Conservation (phyloP, 2,329 filamentous ascomycete genomes). For the Neonectria coccinea region DNA sequence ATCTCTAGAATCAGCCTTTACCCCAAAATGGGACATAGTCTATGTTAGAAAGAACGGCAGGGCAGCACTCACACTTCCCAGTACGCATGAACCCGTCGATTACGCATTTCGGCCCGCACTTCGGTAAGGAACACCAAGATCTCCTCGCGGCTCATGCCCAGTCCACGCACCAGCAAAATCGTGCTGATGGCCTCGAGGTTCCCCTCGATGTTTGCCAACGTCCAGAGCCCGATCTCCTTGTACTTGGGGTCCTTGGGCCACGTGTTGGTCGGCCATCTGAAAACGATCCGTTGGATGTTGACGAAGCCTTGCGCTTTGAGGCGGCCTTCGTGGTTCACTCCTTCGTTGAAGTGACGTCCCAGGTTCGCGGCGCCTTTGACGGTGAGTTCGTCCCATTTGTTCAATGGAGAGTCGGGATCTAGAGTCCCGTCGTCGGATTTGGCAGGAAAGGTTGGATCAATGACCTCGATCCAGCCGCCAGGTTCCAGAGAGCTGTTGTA, state of each 20-base stretch:
- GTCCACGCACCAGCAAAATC: slow-evolving; percentile 13
- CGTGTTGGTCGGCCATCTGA: slow-evolving; percentile 30
- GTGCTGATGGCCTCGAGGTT: slow-evolving; percentile 25
- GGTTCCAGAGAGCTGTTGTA: slow-evolving; percentile 20
- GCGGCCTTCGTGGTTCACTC: slow-evolving; percentile 20
- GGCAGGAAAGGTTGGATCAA: slow-evolving; percentile 33
- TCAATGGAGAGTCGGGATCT: slow-evolving; percentile 1
- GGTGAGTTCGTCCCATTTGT: slow-evolving; percentile 32
- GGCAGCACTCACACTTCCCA: slow-evolving; percentile 32
- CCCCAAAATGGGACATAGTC: too few relatives aligned
- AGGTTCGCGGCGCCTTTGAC: slow-evolving; percentile 23
- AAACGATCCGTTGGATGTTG: slow-evolving; percentile 9
- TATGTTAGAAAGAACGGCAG: too few relatives aligned
- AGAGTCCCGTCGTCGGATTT: slow-evolving; percentile 34
- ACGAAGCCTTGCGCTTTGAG: slow-evolving; percentile 24
- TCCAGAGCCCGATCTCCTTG: slow-evolving; percentile 33
- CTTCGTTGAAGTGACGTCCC: slow-evolving; percentile 20
- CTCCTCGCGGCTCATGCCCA: slow-evolving; percentile 28
- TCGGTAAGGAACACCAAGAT: slow-evolving; percentile 19
- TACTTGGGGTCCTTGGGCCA: slow-evolving; percentile 33
- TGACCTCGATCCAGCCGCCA: slow-evolving; percentile 36
- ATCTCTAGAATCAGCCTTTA: not conserved
- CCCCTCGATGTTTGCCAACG: slow-evolving; percentile 23
- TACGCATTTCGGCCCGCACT: slow-evolving; percentile 28
- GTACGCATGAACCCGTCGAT: slow-evolving; percentile 20